Evolutionary conservation across 768 basidiomycete genomes (phyloP).

Genomic region (Mycena polygramma): DNA sequence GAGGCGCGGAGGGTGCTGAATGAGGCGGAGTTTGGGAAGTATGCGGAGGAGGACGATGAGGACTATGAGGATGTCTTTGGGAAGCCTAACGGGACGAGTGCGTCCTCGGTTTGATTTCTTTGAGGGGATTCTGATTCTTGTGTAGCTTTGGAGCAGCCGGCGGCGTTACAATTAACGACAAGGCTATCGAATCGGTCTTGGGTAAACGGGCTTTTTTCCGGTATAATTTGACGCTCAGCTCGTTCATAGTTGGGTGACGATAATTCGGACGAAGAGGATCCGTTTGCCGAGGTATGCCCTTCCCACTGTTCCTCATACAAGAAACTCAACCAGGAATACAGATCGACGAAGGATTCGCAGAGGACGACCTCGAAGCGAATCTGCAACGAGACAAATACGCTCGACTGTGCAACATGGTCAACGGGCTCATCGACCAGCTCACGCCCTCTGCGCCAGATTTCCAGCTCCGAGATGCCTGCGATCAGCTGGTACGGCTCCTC

Average conservation of each 20-base stretch:
- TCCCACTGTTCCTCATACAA: neutral
- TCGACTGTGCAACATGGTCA: constrained; percentile 83
- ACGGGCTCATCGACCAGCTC: constrained; percentile 88
- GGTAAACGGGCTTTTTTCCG: constrained; percentile 57
- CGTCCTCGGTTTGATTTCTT: constrained; percentile 45
- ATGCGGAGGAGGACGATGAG: constrained; percentile 88
- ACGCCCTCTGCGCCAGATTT: constrained; percentile 86
- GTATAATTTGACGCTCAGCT: neutral
- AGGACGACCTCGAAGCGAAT: constrained; percentile 93
- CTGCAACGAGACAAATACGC: constrained; percentile 95
- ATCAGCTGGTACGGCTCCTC: constrained; percentile 75
- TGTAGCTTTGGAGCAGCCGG: constrained; percentile 69
- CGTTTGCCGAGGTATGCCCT: constrained; percentile 86
- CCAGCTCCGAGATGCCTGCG: constrained; percentile 85
- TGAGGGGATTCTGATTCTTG: constrained; percentile 14
- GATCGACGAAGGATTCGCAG: constrained; percentile 95
- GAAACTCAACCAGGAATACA: constrained; percentile 41
- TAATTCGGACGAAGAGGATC: constrained; percentile 92
- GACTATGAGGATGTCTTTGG: constrained; percentile 98
- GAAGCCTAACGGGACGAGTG: constrained; percentile 76
- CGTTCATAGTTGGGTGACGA: constrained; percentile 76
- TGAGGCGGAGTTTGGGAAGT: constrained; percentile 83
- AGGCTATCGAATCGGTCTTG: constrained; percentile 91
- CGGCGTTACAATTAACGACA: constrained; percentile 88
- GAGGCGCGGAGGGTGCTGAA: constrained; percentile 69